Evolutionary conservation across 1,284 basidiomycete species (phyloP).

Genomic region (Dichomitus squalens): DNA sequence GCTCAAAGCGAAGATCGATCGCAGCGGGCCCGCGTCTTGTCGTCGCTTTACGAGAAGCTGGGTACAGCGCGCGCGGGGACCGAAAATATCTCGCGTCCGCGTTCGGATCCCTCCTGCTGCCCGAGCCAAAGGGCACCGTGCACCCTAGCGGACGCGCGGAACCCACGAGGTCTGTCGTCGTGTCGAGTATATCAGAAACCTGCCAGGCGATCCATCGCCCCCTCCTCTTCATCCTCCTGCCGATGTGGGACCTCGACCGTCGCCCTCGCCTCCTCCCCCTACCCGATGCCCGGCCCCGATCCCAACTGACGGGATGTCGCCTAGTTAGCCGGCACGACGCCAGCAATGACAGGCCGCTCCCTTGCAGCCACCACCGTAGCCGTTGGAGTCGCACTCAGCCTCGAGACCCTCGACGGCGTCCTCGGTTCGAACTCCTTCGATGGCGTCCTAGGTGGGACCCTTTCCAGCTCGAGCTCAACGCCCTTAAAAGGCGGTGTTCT

Average conservation of each 20-base stretch:
- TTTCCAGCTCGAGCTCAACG: not conserved
- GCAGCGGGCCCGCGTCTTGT: not conserved
- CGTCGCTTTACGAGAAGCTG: too few species aligned
- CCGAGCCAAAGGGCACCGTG: constrained; percentile 2
- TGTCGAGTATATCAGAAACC: constrained; percentile 17
- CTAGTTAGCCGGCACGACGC: constrained; percentile 12
- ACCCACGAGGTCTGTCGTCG: constrained; percentile 20
- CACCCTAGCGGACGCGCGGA: constrained; percentile 10
- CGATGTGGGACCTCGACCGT: not conserved
- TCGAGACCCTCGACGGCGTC: not conserved
- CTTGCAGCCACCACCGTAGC: not conserved
- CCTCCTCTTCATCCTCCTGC: not conserved
- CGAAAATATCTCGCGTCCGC: not conserved
- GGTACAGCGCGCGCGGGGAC: constrained; percentile 9
- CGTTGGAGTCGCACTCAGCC: not conserved
- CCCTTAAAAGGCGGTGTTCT: not conserved
- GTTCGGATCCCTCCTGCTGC: constrained; percentile 10
- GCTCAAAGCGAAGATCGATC: constrained; percentile 13
- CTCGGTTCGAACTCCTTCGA: not conserved
- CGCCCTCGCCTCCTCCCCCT: not conserved
- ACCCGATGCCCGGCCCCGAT: not conserved
- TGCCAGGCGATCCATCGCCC: not conserved
- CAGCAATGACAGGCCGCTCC: not conserved
- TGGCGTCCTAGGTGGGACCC: not conserved
- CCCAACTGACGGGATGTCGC: not conserved